Evolutionary conservation across 331 rosid species (phyloP).

Genomic region (Arachis monticola): DNA sequence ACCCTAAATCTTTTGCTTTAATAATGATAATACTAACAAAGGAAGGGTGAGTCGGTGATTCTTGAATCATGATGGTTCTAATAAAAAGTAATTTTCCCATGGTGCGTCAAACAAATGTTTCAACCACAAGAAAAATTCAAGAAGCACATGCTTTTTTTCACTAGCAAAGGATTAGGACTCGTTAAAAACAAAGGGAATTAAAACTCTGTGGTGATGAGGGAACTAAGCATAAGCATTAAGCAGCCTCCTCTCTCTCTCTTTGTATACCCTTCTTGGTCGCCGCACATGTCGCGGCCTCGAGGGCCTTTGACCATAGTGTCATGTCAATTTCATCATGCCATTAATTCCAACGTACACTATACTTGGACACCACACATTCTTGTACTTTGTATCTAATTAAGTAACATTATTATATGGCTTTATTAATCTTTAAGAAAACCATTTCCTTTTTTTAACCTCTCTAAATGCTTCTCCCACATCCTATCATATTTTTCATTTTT

Average conservation of each 20-base stretch:
- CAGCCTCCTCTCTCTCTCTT: background rate
- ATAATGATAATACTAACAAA: no score
- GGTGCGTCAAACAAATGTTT: conserved; percentile 40
- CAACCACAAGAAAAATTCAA: conserved; percentile 44
- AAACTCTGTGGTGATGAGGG: background rate
- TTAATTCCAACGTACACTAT: background rate
- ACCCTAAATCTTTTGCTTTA: no score
- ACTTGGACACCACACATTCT: conserved; percentile 25
- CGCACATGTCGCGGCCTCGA: conserved; percentile 32
- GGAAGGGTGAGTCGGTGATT: background rate
- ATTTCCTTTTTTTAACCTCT: conserved; percentile 38
- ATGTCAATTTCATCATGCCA: no score
- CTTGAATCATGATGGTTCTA: conserved; percentile 47
- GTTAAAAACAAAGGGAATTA: background rate
- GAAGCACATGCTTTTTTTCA: conserved; percentile 42
- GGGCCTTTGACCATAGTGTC: conserved; percentile 29
- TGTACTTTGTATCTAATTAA: background rate
- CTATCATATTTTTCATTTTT: background rate
- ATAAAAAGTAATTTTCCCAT: conserved; percentile 37
- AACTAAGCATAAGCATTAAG: background rate
- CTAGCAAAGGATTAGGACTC: conserved; percentile 30
- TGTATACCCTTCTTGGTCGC: background rate
- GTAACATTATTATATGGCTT: background rate
- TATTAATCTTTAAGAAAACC: conserved; percentile 32
- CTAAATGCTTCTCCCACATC: conserved; percentile 26